Conservation (phyloP, 2,329 filamentous ascomycete species). For the Endothia cerciana region DNA sequence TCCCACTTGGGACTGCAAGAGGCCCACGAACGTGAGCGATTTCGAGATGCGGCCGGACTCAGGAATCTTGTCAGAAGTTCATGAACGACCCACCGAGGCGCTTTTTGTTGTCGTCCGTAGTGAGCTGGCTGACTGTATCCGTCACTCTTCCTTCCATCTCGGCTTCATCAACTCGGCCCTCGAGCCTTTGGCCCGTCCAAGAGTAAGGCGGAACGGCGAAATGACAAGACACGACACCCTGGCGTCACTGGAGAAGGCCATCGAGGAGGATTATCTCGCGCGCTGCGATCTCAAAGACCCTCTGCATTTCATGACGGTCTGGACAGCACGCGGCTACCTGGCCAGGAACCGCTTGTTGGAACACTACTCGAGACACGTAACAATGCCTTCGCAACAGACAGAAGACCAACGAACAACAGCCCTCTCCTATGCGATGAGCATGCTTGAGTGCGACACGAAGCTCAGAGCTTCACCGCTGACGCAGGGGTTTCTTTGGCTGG, state of each 20-base stretch:
- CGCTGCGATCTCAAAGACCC: slow-evolving; percentile 44
- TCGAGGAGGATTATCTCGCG: slow-evolving; percentile 52
- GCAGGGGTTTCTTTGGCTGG: slow-evolving; percentile 43
- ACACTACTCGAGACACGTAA: slow-evolving; percentile 42
- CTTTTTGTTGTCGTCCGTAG: slow-evolving; percentile 46
- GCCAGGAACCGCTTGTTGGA: slow-evolving; percentile 56
- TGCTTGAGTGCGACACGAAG: slow-evolving; percentile 44
- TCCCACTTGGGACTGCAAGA: slow-evolving; percentile 47
- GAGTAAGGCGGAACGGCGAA: not conserved
- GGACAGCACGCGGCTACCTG: slow-evolving; percentile 45
- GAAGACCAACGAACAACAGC: slow-evolving; percentile 38
- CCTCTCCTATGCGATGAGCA: slow-evolving; percentile 37
- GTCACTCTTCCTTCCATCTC: slow-evolving; percentile 41
- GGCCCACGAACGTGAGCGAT: slow-evolving; percentile 51
- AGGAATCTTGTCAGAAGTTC: slow-evolving; percentile 38
- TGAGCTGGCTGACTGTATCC: slow-evolving; percentile 45
- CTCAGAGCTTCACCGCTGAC: slow-evolving; percentile 38
- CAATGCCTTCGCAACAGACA: slow-evolving; percentile 32
- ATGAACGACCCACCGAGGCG: slow-evolving; percentile 44
- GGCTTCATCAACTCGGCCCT: slow-evolving; percentile 41
- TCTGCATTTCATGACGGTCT: slow-evolving; percentile 46
- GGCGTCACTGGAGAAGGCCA: slow-evolving; percentile 40
- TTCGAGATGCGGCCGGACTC: slow-evolving; percentile 48
- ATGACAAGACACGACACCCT: slow-evolving; percentile 31
- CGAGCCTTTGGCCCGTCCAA: slow-evolving; percentile 34